Evolutionary conservation across 805 yeast genomes (phyloP), one percentile per base, ranked within the genome.

Genomic region (Monosporozyma yasuniensis): DNA sequence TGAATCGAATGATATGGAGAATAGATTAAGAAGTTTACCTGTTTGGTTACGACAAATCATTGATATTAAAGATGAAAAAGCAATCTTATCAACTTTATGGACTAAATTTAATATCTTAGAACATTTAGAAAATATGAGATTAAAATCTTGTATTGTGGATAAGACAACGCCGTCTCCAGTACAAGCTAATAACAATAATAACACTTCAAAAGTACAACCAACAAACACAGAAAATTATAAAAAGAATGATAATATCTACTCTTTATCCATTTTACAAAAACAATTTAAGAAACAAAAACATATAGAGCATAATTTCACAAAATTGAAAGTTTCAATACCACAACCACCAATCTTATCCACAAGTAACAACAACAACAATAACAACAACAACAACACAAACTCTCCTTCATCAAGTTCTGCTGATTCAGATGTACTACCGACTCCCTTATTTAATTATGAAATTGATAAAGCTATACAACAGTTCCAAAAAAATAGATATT

Each of bases 401-500:
- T 11, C 37, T 19, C 27, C 50, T 3, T 23, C 49, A 11, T 35
- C 55, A 9, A 32, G 44, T 28, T 47, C 60, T 3, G 23, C 55
- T 6, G 44, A 42, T 21, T 30, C 38, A 11, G 65, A 62, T 14
- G 48, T 54, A 3, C 30, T 62, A 25, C 27, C 54, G 25, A 64
- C 69, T 1, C 68, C 68, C 8, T 54, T 59, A 53, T 62, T 60
- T 47, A 50, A 56, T 47, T 66, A 66, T 45, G 61, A 58, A 44
- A 75, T 86, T 44, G 75, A 83, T 22, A 75, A 83, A 19, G 96
- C 95, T 1, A 79, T 88, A 37, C 91, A 85, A 63, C 77, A 80
- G 21, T 88, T 90, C 38, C 67, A 77, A 48, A 88, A 88, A 62
- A 88, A 89, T 65, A 71, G 97, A 54, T 89, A 89, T 71, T 82